Base-by-base conservation (phyloP, 495 filamentous ascomycete species). In the Tuber magnatum region DNA sequence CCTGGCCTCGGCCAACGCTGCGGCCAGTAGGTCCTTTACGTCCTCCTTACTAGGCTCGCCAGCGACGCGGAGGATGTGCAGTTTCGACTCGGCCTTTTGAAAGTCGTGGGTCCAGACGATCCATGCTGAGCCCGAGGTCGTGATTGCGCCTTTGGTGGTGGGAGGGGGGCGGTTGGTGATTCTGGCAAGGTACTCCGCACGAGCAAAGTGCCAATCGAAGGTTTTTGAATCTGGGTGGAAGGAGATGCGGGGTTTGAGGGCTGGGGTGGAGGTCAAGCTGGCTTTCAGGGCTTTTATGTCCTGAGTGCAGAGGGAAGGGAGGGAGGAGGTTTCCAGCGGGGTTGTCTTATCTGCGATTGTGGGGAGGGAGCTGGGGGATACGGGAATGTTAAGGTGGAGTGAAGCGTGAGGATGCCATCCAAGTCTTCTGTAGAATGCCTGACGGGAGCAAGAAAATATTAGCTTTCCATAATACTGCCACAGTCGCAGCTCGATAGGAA, bases 21-120 rank as follows among this genome's bases (percentile, higher is more conserved):
- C 75, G 39, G 85, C 83, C 35, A 86, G 81, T 39, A 75, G 73
- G 48, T 73, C 76, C 42, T 87, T 85, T 71, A 87, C 87, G 78
- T 96, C 92, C 20, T 46, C 71, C n/a, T 68, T 56, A 16, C 72
- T 73, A n/a, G 73, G 70, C 5, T 81, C 68, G 2, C 41, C 51
- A 9, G 74, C 78, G 1, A 94, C 86, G 32, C 94, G 88, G 51
- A 97, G 85, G 69, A 97, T 89, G 77, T 94, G 90, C 41, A 98
- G 83, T 2, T 76, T 79, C 16, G 83, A 80, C 42, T 84, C 79
- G 5, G 81, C 79, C 28, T 86, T 86, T 73, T 87, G 86, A 81
- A 92, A 97, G 72, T 89, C 90, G 28, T 93, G 86, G 68, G 89
- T 91, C 93, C 93, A 99, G 38, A 92, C 85, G 71, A 91, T 91